Percentiles rank a stretch among this genome's conserved stretches.
Conservation (phyloP, 805 yeast genomes). For the Candida verbasci region DNA sequence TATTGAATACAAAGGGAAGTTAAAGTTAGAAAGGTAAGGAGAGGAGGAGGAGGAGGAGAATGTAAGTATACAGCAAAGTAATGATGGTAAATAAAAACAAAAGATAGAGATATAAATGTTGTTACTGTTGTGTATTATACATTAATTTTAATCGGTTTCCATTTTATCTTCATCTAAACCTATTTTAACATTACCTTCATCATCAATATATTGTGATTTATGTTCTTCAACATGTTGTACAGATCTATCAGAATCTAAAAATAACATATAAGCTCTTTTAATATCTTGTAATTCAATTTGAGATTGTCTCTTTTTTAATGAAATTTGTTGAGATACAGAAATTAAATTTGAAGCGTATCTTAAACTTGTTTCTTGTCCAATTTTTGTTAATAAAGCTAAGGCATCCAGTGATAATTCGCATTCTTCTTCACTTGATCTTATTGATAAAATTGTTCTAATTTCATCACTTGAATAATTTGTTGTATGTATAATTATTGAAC, state of each 20-base stretch:
- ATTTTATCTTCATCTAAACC: constrained; percentile 36
- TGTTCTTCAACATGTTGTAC: constrained; percentile 77
- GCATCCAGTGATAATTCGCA: constrained; percentile 81
- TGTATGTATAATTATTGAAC: constrained; percentile 91
- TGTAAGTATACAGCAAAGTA: too few species aligned
- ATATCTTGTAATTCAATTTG: constrained; percentile 75
- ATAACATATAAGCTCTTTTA: constrained; percentile 80
- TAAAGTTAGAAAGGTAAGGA: constrained; percentile 33
- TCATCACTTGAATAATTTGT: constrained; percentile 73
- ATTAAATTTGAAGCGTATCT: constrained; percentile 91
- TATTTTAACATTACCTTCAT: constrained; percentile 66
- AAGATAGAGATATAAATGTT: not conserved
- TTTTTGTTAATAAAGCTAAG: constrained; percentile 78
- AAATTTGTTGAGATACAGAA: constrained; percentile 83
- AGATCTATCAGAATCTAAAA: constrained; percentile 85
- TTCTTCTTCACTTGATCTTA: constrained; percentile 93
- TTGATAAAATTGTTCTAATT: constrained; percentile 77
- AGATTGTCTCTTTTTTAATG: constrained; percentile 71
- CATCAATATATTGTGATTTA: constrained; percentile 68
- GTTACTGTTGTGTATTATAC: too few species aligned
- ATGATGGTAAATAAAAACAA: too few species aligned
- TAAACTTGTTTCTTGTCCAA: constrained; percentile 84
- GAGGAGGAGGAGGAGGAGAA: too few species aligned
- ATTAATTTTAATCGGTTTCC: constrained; percentile 26
- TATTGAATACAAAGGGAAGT: constrained; percentile 84